Conservation (phyloP, 2,329 filamentous ascomycete species). For the Penicillium aurantiogriseum region DNA sequence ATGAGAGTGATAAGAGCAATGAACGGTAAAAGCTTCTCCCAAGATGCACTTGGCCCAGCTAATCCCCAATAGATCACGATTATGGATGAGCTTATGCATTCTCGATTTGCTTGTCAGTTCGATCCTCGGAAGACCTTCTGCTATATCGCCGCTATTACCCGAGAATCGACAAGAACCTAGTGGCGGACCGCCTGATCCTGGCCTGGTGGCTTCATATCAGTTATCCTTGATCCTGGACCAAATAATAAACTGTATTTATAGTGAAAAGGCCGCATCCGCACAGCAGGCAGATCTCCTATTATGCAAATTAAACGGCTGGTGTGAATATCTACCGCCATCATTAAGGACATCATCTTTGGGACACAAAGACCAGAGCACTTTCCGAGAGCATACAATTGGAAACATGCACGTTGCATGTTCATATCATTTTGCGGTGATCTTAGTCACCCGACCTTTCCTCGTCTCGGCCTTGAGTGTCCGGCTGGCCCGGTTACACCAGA, state of each 20-base stretch:
- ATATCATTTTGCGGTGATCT: constrained; percentile 60
- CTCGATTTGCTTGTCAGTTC: constrained; percentile 51
- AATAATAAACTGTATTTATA: constrained; percentile 46
- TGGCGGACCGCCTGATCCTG: constrained; percentile 19
- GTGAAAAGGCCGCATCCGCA: constrained; percentile 36
- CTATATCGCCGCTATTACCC: constrained; percentile 30
- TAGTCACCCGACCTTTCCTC: constrained; percentile 57
- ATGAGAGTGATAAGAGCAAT: constrained; percentile 21
- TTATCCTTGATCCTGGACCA: constrained; percentile 48
- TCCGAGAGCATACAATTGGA: constrained; percentile 44
- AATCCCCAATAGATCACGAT: constrained; percentile 36
- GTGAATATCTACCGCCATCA: constrained; percentile 43
- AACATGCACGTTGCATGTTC: constrained; percentile 57
- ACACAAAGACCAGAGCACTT: constrained; percentile 18
- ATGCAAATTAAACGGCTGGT: constrained; percentile 48
- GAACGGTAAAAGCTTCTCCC: constrained; percentile 21
- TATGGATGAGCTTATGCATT: constrained; percentile 50
- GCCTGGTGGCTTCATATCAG: constrained; percentile 44
- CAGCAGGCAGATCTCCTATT: constrained; percentile 43
- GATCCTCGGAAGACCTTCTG: constrained; percentile 48
- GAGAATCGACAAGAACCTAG: constrained; percentile 20
- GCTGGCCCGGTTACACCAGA: constrained; percentile 26
- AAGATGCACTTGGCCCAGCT: constrained; percentile 1
- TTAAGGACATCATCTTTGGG: constrained; percentile 23
- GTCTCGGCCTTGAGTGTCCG: constrained; percentile 50